Conservation (phyloP, 2,329 filamentous ascomycete species). For the Trichoderma hamatum region DNA sequence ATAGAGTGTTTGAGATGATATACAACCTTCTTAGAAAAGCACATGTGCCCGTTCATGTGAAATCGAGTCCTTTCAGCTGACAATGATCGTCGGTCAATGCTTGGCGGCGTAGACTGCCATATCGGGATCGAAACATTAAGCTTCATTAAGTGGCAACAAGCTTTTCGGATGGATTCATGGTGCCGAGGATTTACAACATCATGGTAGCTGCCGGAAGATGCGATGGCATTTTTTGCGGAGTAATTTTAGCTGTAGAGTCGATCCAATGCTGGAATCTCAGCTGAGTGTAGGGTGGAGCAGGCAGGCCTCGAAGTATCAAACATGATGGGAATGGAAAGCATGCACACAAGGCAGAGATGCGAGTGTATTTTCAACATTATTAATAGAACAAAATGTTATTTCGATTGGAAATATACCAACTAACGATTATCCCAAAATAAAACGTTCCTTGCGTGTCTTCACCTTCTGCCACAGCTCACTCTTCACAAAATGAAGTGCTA, state of each 20-base stretch:
- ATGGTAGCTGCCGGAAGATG: neutral
- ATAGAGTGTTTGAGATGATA: neutral
- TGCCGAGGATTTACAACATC: neutral
- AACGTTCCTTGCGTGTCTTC: neutral
- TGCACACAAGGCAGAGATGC: neutral
- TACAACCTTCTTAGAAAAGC: constrained; percentile 2
- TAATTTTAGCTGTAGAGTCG: neutral
- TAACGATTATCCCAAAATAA: neutral
- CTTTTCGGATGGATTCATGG: neutral
- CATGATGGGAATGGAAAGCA: neutral
- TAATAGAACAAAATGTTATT: neutral
- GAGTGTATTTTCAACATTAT: neutral
- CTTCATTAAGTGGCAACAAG: neutral
- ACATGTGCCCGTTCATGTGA: neutral
- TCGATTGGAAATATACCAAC: neutral
- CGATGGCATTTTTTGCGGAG: neutral
- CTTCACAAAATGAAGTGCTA: neutral
- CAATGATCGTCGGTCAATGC: neutral
- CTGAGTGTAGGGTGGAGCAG: neutral
- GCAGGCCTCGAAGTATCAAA: neutral
- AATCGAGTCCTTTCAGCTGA: neutral
- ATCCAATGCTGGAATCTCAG: neutral
- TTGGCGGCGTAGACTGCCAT: neutral
- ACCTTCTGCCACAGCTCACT: neutral
- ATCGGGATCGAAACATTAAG: neutral